A percentile compares a stretch with the other conserved stretches of the same genome.
Conservation (phyloP, 495 filamentous ascomycete genomes). For the Articulospora tetracladia region DNA sequence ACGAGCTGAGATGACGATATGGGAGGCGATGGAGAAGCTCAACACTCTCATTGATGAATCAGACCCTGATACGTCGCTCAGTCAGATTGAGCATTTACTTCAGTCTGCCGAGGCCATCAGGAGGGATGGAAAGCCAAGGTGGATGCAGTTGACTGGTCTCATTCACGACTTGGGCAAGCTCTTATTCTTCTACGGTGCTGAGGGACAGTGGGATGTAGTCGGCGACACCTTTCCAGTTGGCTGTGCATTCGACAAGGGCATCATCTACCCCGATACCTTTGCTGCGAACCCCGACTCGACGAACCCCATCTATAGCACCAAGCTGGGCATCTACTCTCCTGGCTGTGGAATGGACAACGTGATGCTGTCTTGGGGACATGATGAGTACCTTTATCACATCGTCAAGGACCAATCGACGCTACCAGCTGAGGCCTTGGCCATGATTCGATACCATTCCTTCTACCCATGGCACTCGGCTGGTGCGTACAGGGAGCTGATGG, state of each 20-base stretch:
- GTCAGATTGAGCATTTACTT: slow-evolving; percentile 83
- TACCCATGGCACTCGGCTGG: slow-evolving; percentile 84
- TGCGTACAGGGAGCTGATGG: slow-evolving; percentile 77
- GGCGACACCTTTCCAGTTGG: slow-evolving; percentile 93
- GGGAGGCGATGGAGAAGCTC: slow-evolving; percentile 87
- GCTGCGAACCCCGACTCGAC: slow-evolving; percentile 57
- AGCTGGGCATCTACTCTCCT: slow-evolving; percentile 72
- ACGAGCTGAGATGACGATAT: slow-evolving; percentile 74
- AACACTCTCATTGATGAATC: slow-evolving; percentile 86
- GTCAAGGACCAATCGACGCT: slow-evolving; percentile 73
- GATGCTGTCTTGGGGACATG: slow-evolving; percentile 89
- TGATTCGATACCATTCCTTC: slow-evolving; percentile 88
- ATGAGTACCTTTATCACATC: slow-evolving; percentile 87
- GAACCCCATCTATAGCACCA: slow-evolving; percentile 63
- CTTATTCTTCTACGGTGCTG: slow-evolving; percentile 75
- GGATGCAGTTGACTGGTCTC: slow-evolving; percentile 89
- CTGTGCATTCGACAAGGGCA: slow-evolving; percentile 69
- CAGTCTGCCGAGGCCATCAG: slow-evolving; percentile 86
- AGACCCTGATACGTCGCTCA: slow-evolving; percentile 82
- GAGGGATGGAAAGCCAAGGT: slow-evolving; percentile 82
- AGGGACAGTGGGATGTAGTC: slow-evolving; percentile 90
- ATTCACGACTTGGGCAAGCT: slow-evolving; percentile 90
- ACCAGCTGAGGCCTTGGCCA: slow-evolving; percentile 76
- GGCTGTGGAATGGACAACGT: slow-evolving; percentile 78
- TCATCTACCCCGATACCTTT: slow-evolving; percentile 79